Evolutionary conservation across 257 asterid species (phyloP).

Genomic region (Nicotiana sylvestris): DNA sequence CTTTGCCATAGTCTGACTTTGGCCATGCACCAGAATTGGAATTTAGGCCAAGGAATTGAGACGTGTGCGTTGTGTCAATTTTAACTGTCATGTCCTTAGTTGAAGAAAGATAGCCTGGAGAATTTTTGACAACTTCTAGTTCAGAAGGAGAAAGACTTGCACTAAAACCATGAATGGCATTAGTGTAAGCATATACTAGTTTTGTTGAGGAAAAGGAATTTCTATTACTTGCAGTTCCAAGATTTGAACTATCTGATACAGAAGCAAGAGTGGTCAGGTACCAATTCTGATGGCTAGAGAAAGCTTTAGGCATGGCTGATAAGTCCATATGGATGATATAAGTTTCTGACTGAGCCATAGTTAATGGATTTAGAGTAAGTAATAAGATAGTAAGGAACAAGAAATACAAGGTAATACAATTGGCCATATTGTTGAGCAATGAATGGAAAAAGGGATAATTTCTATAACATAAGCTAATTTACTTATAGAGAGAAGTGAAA

Average conservation of each 20-base stretch:
- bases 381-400: conserved; percentile 15
- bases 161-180: conserved; percentile 59
- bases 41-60: conserved; percentile 57
- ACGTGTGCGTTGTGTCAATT: conserved; percentile 58
- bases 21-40: conserved; percentile 53
- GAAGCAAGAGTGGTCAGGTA: conserved; percentile 46
- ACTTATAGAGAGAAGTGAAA: conserved; percentile 29
- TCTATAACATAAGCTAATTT: not conserved
- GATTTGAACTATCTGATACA: conserved; percentile 16
- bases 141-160: conserved; percentile 55
- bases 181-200: conserved; percentile 55
- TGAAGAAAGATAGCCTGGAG: conserved; percentile 53
- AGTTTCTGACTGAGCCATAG: conserved; percentile 35
- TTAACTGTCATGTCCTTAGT: conserved; percentile 32
- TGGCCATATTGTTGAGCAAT: conserved; percentile 34
- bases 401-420: conserved; percentile 20
- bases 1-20: conserved; percentile 39
- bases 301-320: conserved; percentile 66
- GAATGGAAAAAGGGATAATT: conserved; percentile 12
- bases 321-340: conserved; percentile 71
- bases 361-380: conserved; percentile 21
- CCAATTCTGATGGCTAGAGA: conserved; percentile 60
- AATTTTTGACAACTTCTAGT: conserved; percentile 28
- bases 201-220: conserved; percentile 22
- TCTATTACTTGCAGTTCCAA: not conserved